A percentile compares a stretch with the other conserved stretches of the same genome.
phyloP scores from a whole-genome alignment of 345 rosid species.

The Aurinia saxatilis region DNA sequence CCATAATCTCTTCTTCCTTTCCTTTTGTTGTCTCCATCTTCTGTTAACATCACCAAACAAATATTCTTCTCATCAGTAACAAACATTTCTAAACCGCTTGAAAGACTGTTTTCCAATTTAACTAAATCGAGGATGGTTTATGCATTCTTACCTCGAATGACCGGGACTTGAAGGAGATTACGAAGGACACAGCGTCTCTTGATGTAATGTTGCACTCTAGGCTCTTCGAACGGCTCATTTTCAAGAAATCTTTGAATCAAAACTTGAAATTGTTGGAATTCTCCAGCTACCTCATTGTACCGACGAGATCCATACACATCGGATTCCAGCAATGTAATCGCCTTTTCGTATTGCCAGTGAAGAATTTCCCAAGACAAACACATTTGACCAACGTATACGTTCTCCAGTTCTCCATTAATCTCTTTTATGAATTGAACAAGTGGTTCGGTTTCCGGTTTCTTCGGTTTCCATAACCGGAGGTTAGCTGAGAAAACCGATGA shows the following conservation, averaged over 20 bases:
- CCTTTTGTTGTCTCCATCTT: slow-evolving; percentile 47
- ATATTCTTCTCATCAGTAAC: neutral
- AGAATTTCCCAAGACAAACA: slow-evolving; percentile 99
- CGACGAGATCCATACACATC: slow-evolving; percentile 46
- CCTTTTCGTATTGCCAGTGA: slow-evolving; percentile 85
- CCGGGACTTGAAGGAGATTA: slow-evolving; percentile 86
- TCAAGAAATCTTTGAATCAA: slow-evolving; percentile 82
- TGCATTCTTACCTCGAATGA: slow-evolving; percentile 56
- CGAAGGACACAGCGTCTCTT: slow-evolving; percentile 68
- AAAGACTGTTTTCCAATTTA: neutral
- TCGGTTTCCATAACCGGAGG: slow-evolving; percentile 38
- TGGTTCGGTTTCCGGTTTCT: slow-evolving; percentile 47
- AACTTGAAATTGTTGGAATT: slow-evolving; percentile 91
- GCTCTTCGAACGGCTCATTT: slow-evolving; percentile 74
- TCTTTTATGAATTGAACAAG: slow-evolving; percentile 50
- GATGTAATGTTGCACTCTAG: slow-evolving; percentile 61
- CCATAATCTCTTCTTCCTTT: slow-evolving; percentile 33
- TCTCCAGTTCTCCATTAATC: slow-evolving; percentile 61
- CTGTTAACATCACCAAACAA: slow-evolving; percentile 32
- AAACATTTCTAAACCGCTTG: neutral
- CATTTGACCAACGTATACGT: slow-evolving; percentile 88
- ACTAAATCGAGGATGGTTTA: neutral
- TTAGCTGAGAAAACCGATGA: slow-evolving; percentile 53
- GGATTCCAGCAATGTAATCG: slow-evolving; percentile 63
- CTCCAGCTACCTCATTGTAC: slow-evolving; percentile 83